Evolutionary conservation across 495 filamentous ascomycete species (phyloP).

Genomic region (Xylaria longipes): DNA sequence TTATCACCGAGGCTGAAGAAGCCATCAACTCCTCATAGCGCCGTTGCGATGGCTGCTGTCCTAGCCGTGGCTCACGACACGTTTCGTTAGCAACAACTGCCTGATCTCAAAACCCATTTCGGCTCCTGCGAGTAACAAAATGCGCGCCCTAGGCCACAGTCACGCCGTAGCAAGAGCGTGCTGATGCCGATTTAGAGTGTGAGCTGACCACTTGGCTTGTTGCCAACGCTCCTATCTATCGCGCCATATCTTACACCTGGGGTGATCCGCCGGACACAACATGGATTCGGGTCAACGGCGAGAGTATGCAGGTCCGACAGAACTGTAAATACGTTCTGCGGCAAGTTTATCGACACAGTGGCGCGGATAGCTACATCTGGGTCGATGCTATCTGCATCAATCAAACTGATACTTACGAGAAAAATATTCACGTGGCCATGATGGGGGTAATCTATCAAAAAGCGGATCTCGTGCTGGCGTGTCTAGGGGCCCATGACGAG

Average conservation of each 20-base stretch:
- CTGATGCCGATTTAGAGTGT: neutral
- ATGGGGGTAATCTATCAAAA: neutral
- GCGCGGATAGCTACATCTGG: neutral
- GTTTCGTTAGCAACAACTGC: neutral
- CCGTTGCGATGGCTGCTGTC: neutral
- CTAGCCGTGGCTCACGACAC: neutral
- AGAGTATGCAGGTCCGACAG: neutral
- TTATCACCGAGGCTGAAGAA: neutral
- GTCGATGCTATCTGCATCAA: no score
- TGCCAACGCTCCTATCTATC: neutral
- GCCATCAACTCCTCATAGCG: neutral
- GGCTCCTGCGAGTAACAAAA: neutral
- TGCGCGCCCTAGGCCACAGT: neutral
- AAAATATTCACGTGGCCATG: neutral
- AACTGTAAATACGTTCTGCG: neutral
- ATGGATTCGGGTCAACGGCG: neutral
- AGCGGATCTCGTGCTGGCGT: neutral
- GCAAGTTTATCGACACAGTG: neutral
- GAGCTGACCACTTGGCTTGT: neutral
- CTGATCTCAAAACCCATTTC: neutral
- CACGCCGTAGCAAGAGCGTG: neutral
- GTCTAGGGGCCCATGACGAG: neutral
- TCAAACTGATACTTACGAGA: neutral
- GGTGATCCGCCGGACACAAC: neutral
- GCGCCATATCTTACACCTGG: neutral